These are phyloP conservation scores for Ophiosphaerella narmari DNA, from an alignment of 2,329 filamentous ascomycete genomes.

Conservation along the genomic window DNA sequence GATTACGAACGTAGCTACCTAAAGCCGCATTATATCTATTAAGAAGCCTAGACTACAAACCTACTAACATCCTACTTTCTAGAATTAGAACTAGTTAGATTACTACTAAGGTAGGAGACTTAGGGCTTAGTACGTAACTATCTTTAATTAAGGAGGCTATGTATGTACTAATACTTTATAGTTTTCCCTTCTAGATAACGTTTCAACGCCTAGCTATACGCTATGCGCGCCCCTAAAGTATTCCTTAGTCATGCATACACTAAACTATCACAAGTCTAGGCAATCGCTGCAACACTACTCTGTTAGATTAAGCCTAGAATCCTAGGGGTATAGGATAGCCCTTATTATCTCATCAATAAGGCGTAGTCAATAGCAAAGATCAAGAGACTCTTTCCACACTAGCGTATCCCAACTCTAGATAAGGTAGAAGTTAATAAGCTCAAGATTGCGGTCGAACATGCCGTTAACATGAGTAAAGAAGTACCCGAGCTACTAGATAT, in stretches of 20 bases:
- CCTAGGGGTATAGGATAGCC: conserved; percentile 7
- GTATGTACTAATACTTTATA: conserved; percentile 13
- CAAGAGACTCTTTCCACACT: conserved; percentile 17
- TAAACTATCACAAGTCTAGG: conserved; percentile 16
- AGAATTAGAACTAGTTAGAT: conserved; percentile 6
- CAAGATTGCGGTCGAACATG: conserved; percentile 11
- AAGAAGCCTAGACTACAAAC: conserved; percentile 17
- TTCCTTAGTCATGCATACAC: conserved; percentile 15
- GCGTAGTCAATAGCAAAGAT: conserved; percentile 20
- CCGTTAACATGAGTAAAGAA: conserved; percentile 9
- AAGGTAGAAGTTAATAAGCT: conserved; percentile 10
- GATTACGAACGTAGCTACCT: conserved; percentile 1
- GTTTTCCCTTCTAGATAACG: conserved; percentile 10
- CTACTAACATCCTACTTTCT: conserved; percentile 20
- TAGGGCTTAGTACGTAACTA: conserved; percentile 14
- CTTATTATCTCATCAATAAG: conserved; percentile 10
- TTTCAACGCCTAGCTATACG: conserved; percentile 12
- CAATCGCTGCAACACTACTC: conserved; percentile 15
- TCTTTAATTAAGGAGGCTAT: conserved; percentile 2
- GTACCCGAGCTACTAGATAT: conserved; percentile 12
- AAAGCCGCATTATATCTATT: conserved; percentile 5
- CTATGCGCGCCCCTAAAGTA: conserved; percentile 23
- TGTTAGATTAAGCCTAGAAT: conserved; percentile 17
- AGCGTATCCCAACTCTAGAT: not conserved
- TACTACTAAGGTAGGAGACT: conserved; percentile 18